Base-by-base conservation (phyloP, 441 rosid genomes). In the Brassica hybrid region DNA sequence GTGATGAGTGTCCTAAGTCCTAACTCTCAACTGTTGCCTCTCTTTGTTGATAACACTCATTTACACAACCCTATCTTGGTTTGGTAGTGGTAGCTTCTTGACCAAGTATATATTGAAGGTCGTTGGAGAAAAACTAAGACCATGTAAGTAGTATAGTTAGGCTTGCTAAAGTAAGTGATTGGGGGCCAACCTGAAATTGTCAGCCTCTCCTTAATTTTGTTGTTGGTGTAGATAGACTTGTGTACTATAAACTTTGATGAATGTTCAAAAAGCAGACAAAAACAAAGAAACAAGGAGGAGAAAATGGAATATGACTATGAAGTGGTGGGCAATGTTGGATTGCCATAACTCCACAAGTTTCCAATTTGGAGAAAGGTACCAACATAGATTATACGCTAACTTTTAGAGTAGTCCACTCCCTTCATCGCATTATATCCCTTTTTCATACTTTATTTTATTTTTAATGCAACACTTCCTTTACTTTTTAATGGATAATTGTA, bases 331-430 rank as follows among this genome's bases (percentile, higher is more conserved):
- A 21, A 43, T 52, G 59, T 36, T 72, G 81, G 76, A 69, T 72
- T 73, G 63, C 70, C 25, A 34, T 27, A 78, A 78, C 76, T 59
- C 77, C 81, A 73, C 78, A 78, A 78, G 78, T 50, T 73, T 72
- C 36, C 59, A 8, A 50, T 12, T 23, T 73, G 6, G 54, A 16
- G 69, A 59, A 65, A 36, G 68, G 63, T 60, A 50, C 67, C 69
- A 60, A 66, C 73, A 67, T 72, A 78, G 14, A 34, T 34, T 41
- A 65, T 77, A 71, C 67, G 62, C 72, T 71, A 71, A 56, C 38
- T 61, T 52, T 54, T 54, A 52, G 71, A 71, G 21, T 30, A 78
- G 48, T 59, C 73, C 69, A 66, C 69, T 72, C 69, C 48, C 4
- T 73, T 67, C 69, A 27, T 27, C 32, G 32, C 32, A 27, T 27